These are phyloP conservation scores for Vitis hybrid DNA, from an alignment of 177 flowering plant genomes.

Conservation along the genomic window DNA sequence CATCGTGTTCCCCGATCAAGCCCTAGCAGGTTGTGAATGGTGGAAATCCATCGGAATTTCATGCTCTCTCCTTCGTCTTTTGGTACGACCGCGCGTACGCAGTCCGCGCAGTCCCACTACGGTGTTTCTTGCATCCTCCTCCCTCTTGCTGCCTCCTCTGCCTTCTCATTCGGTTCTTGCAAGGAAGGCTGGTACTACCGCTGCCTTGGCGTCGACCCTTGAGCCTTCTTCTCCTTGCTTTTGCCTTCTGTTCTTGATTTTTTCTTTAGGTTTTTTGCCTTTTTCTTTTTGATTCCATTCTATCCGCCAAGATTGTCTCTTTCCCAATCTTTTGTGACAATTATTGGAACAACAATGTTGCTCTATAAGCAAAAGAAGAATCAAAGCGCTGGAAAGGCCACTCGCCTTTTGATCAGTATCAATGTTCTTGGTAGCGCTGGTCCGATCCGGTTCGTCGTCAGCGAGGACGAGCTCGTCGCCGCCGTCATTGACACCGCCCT, in stretches of 20 bases:
- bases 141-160: constrained; percentile 23
- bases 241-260: not conserved
- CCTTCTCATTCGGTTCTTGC: constrained; percentile 63
- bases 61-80: constrained; percentile 43
- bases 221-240: constrained; percentile 4
- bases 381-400: constrained; percentile 34
- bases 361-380: constrained; percentile 61
- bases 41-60: constrained; percentile 41
- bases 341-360: constrained; percentile 27
- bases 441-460: constrained; percentile 71
- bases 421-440: constrained; percentile 84
- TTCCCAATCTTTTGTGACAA: not conserved
- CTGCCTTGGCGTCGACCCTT: constrained; percentile 92
- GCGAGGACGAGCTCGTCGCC: constrained; percentile 63
- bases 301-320: not conserved
- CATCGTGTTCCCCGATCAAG: too few species aligned
- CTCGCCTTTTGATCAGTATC: constrained; percentile 57
- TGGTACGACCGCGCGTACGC: constrained; percentile 35
- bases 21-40: constrained; percentile 49
- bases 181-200: constrained; percentile 91
- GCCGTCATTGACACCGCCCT: constrained; percentile 62
- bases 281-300: not conserved
- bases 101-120: constrained; percentile 9
- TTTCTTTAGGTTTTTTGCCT: not conserved
- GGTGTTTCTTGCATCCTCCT: not conserved